Conservation (phyloP, 345 rosid species). For the Hypericum perforatum region DNA sequence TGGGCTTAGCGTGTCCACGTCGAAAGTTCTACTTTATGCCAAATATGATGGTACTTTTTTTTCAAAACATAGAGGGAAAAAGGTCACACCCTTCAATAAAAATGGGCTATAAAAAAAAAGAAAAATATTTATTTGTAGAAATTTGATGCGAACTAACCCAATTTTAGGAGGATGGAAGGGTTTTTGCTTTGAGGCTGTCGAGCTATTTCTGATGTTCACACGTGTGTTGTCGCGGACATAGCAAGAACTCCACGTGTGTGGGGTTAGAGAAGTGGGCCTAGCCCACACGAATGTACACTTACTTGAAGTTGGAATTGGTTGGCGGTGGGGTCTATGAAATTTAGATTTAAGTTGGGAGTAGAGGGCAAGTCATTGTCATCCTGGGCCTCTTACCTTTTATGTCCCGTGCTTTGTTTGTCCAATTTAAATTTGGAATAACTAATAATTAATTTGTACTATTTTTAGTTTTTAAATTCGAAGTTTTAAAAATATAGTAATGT, state of each 20-base stretch:
- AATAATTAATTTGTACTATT: too few relatives aligned
- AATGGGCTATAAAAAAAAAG: too few relatives aligned
- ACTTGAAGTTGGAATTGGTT: constrained; percentile 14
- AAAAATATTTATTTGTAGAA: too few relatives aligned
- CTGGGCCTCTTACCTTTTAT: constrained; percentile 25
- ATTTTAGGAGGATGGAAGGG: too few relatives aligned
- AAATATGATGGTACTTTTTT: neutral
- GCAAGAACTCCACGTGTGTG: constrained; percentile 11
- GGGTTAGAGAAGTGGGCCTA: constrained; percentile 1
- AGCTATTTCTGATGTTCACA: constrained; percentile 7
- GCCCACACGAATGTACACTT: constrained; percentile 23
- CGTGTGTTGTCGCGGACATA: constrained; percentile 17
- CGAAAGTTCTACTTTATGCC: constrained; percentile 8
- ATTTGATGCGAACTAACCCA: too few relatives aligned
- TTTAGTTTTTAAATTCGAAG: too few relatives aligned
- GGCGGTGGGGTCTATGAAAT: constrained; percentile 18
- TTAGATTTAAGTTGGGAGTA: constrained; percentile 12
- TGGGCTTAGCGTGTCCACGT: constrained; percentile 25
- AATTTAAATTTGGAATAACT: too few relatives aligned
- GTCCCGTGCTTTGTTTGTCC: neutral
- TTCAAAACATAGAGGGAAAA: too few relatives aligned
- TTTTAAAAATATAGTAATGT: too few relatives aligned
- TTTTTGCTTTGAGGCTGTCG: too few relatives aligned
- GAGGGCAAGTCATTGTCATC: constrained; percentile 22
- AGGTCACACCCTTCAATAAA: too few relatives aligned